Percentiles rank a stretch among this genome's conserved stretches.
phyloP scores from a whole-genome alignment of 805 yeast genomes.

The Priceomyces fermenticarens region DNA sequence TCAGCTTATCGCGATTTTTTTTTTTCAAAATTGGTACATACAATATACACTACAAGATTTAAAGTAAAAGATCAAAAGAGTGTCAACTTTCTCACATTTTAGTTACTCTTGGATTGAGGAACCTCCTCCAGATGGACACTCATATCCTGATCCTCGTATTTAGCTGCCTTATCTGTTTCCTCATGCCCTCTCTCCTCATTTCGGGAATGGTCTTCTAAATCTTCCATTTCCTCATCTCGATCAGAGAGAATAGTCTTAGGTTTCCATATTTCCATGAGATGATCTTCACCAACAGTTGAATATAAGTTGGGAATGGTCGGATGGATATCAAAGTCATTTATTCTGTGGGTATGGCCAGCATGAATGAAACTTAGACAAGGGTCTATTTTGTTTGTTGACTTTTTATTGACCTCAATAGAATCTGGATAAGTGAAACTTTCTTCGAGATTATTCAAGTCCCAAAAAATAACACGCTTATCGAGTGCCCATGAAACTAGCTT shows the following conservation, averaged over 20 bases:
- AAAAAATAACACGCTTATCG: slow-evolving; percentile 68
- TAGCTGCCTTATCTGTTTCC: slow-evolving; percentile 4
- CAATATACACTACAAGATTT: too few relatives aligned
- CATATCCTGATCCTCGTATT: neutral
- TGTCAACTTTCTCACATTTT: too few relatives aligned
- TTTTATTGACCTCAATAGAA: slow-evolving; percentile 37
- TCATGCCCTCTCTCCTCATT: slow-evolving; percentile 5
- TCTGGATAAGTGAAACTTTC: slow-evolving; percentile 47
- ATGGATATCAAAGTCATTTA: slow-evolving; percentile 68
- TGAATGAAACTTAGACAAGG: slow-evolving; percentile 78
- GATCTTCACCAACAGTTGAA: slow-evolving; percentile 74
- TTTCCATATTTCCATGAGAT: slow-evolving; percentile 73
- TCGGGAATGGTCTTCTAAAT: slow-evolving; percentile 11
- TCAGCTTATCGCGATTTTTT: too few relatives aligned
- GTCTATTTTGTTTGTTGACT: slow-evolving; percentile 50
- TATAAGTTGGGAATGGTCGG: slow-evolving; percentile 56
- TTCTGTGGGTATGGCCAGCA: slow-evolving; percentile 78
- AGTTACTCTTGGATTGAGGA: too few relatives aligned
- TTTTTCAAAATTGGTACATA: too few relatives aligned
- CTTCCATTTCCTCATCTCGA: slow-evolving; percentile 30
- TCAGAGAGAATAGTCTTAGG: slow-evolving; percentile 49
- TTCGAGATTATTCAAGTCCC: slow-evolving; percentile 67
- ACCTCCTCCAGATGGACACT: neutral
- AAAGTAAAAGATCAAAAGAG: too few relatives aligned
- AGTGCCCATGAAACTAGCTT: slow-evolving; percentile 55